These are phyloP conservation scores for Laburnicola sp. DNA, from an alignment of 2,329 filamentous ascomycete species.

Conservation along the genomic window DNA sequence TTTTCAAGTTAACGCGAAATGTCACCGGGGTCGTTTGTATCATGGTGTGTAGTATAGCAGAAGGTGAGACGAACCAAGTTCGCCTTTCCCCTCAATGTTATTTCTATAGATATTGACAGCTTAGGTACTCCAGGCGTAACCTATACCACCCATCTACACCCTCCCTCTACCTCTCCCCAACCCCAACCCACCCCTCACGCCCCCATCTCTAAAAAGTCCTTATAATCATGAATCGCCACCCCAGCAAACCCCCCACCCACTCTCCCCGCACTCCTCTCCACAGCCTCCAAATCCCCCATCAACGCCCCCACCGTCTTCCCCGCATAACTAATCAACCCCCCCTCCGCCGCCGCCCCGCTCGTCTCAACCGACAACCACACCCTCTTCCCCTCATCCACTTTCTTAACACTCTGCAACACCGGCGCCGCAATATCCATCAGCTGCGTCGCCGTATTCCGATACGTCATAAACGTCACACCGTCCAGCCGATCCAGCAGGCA, in stretches of 20 bases:
- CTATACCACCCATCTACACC: no score
- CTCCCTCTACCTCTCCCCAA: no score
- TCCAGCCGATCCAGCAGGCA: slow-evolving; percentile 10
- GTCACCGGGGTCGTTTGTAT: no score
- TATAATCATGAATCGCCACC: slow-evolving; percentile 14
- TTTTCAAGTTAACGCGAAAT: no score
- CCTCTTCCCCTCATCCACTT: not conserved
- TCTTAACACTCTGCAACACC: slow-evolving; percentile 2
- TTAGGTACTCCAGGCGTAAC: no score
- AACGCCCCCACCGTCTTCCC: slow-evolving; percentile 11
- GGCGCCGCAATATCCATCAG: slow-evolving; percentile 11
- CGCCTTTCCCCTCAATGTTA: no score
- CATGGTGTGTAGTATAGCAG: no score
- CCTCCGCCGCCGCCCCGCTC: slow-evolving; percentile 1
- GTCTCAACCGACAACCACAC: slow-evolving; percentile 16
- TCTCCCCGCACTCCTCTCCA: slow-evolving; percentile 6
- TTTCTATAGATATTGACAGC: no score
- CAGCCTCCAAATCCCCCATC: slow-evolving; percentile 4
- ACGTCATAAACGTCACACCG: slow-evolving; percentile 16
- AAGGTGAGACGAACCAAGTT: no score
- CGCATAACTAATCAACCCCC: slow-evolving; percentile 12
- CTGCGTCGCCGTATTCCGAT: slow-evolving; percentile 8
- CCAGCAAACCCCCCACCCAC: slow-evolving; percentile 6
- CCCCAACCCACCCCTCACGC: no score
- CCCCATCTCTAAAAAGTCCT: slow-evolving; percentile 9